A percentile compares a stretch with the other conserved stretches of the same genome.
phyloP scores from a whole-genome alignment of 495 filamentous ascomycete species.

The Neurospora sp. region DNA sequence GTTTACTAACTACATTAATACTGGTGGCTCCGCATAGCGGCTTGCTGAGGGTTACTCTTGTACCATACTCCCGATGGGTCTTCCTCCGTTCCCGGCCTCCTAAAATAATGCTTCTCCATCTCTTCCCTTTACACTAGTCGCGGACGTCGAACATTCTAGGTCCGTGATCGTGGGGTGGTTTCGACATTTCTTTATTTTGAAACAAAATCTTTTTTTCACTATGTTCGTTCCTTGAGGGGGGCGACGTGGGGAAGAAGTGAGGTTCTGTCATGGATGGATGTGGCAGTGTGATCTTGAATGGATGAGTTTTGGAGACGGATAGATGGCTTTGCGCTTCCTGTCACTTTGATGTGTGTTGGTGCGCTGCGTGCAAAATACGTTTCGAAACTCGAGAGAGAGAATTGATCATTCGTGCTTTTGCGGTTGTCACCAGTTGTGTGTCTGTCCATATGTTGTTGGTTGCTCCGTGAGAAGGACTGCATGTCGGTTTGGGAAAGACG shows the following conservation, averaged over 20 bases:
- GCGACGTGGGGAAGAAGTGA: background rate
- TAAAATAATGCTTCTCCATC: constrained; percentile 19
- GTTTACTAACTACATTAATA: constrained; percentile 4
- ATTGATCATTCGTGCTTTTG: background rate
- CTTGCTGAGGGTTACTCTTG: constrained; percentile 28
- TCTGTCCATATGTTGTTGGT: background rate
- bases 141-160: constrained; percentile 17
- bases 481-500: background rate
- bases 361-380: background rate
- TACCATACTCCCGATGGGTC: constrained; percentile 16
- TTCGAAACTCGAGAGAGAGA: too few species aligned
- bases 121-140: constrained; percentile 16
- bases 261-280: background rate
- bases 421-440: background rate
- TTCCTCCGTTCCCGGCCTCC: constrained; percentile 32
- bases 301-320: background rate
- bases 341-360: background rate
- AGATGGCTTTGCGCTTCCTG: background rate
- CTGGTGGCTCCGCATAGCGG: constrained; percentile 24
- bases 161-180: constrained; percentile 25
- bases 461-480: background rate
- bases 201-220: background rate
- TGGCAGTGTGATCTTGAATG: background rate
- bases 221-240: background rate
- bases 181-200: constrained; percentile 14